Conservation (phyloP, 495 filamentous ascomycete species). For the Gamarada debralockiae region DNA sequence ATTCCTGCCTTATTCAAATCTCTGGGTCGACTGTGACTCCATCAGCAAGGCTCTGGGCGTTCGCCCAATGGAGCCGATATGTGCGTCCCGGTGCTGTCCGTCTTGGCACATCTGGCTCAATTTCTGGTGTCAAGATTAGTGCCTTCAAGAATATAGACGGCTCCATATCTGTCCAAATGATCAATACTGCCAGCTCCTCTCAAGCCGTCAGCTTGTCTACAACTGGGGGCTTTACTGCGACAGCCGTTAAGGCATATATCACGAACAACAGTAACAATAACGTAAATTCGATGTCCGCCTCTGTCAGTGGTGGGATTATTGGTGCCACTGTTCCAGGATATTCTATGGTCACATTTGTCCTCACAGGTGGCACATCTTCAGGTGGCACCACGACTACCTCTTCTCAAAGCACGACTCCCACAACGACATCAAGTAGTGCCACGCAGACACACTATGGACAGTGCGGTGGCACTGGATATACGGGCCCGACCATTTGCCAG, state of each 20-base stretch:
- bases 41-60: slow-evolving; percentile 45
- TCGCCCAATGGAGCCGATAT: slow-evolving; percentile 42
- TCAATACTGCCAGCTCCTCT: slow-evolving; percentile 36
- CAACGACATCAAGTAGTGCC: neutral
- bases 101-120: slow-evolving; percentile 32
- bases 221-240: neutral
- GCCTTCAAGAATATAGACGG: slow-evolving; percentile 47
- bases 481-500: neutral
- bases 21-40: slow-evolving; percentile 32
- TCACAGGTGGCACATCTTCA: neutral
- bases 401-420: neutral
- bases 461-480: neutral
- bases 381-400: neutral
- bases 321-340: neutral
- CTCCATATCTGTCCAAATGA: slow-evolving; percentile 37
- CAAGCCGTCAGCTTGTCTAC: slow-evolving; percentile 17
- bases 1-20: slow-evolving; percentile 26
- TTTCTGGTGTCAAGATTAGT: slow-evolving; percentile 33
- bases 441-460: neutral
- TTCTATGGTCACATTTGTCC: neutral
- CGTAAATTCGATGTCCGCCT: neutral
- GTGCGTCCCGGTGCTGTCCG: slow-evolving; percentile 44
- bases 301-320: neutral
- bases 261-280: neutral
- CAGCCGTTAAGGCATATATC: neutral